These are phyloP conservation scores for Tritrichomonas musculus DNA, from an alignment of 208 protist genomes.

Conservation along the genomic window DNA sequence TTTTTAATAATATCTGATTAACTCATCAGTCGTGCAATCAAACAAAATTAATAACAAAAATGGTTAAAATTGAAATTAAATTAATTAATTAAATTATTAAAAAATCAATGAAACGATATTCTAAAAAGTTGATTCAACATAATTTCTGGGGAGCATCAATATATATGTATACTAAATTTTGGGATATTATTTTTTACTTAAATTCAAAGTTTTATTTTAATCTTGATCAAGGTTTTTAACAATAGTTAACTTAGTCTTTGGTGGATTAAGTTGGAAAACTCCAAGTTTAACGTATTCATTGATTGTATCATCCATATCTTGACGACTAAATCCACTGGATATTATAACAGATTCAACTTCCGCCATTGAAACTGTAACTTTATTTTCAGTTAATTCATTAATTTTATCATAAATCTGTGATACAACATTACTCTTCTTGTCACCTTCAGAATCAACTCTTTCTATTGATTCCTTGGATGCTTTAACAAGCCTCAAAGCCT, in stretches of 20 bases:
- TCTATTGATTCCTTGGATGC: neutral
- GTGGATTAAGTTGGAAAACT: neutral
- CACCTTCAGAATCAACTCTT: neutral
- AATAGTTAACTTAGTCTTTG: neutral
- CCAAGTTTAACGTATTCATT: neutral
- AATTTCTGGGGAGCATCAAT: no score
- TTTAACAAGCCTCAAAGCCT: constrained; percentile 37
- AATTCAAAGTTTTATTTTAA: no score
- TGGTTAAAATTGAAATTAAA: no score
- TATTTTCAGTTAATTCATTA: neutral
- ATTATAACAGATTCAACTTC: neutral
- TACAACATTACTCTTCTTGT: neutral
- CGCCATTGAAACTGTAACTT: neutral
- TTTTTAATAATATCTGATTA: no score
- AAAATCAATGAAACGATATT: no score
- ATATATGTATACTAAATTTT: no score
- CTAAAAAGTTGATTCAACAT: no score
- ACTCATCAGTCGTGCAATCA: no score
- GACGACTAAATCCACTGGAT: neutral
- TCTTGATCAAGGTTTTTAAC: neutral
- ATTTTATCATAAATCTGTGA: neutral
- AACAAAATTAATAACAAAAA: no score
- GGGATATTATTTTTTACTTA: no score
- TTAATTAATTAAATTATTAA: no score
- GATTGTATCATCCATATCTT: neutral